Evolutionary conservation across 1,284 basidiomycete species (phyloP), one percentile per base, ranked within the genome.

Genomic region (Malassezia japonica): DNA sequence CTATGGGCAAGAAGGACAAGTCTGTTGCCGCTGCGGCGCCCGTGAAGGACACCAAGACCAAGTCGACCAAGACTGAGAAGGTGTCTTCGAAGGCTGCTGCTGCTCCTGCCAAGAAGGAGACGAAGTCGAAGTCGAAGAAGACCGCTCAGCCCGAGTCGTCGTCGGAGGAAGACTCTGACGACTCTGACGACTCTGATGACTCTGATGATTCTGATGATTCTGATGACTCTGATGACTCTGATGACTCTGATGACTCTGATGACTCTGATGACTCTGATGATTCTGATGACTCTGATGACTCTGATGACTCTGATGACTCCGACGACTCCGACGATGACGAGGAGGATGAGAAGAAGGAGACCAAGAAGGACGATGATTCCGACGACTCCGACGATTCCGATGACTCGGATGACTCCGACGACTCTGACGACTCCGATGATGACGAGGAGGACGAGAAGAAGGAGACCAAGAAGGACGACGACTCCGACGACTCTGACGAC

Each of bases 221-320:
- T 34, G 50, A 48, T 20, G 50, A 57, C 40, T 56, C 55, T 21
- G 47, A 48, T 35, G 46, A 47, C 69, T 64, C 54, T 68, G 67
- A 53, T 6, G 16, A 18, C 15, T 13, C 12, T 5, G 32, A n/a
- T n/a, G n/a, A 34, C 32, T 34, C 32, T 7, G 32, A 43, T 6
- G 41, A 43, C 15, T 43, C 41, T 10, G 25, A 28, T 20, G 25
- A 28, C 16, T 43, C 41, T 32, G 41, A 43, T 32, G 52, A 56
- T 31, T 43, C 62, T 57, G 29, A 58, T 59, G 25, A 62, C 62
- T 32, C 57, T 52, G 47, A 50, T 57, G 27, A 46, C 21, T 43
- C 42, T 32, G 31, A 46, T 21, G 24, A 43, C 42, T 32, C 27
- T 7, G 43, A 37, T 15, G 43, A 46, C 18, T 36, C 34, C 4